Conservation (phyloP, 164 flowering plant species). For the Protea cynaroides region DNA sequence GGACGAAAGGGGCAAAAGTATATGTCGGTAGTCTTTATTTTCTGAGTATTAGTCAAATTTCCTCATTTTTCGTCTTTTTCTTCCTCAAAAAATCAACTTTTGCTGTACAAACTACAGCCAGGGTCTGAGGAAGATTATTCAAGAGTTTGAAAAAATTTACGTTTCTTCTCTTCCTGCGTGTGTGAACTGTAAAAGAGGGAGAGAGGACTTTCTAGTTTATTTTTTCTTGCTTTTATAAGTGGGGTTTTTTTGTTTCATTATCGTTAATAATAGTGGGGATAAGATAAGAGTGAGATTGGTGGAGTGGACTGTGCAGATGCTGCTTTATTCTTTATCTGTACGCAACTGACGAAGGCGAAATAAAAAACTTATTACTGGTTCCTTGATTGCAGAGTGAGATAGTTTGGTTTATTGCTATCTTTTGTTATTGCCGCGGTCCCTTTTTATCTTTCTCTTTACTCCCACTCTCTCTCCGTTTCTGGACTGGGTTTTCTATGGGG, state of each 20-base stretch:
- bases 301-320: conserved; percentile 7
- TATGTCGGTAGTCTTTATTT: too few relatives aligned
- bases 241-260: too few relatives aligned
- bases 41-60: too few relatives aligned
- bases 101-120: too few relatives aligned
- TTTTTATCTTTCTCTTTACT: not conserved
- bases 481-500: conserved; percentile 20
- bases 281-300: not conserved
- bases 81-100: too few relatives aligned
- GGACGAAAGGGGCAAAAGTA: too few relatives aligned
- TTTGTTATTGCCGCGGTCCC: not conserved
- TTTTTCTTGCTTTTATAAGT: not conserved
- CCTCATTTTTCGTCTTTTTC: too few relatives aligned
- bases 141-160: too few relatives aligned
- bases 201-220: not conserved
- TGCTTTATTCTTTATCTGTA: conserved; percentile 24
- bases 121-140: too few relatives aligned
- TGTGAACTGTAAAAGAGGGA: not conserved
- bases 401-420: conserved; percentile 16
- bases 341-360: conserved; percentile 15
- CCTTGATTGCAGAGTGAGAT: conserved; percentile 16
- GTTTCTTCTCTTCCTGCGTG: not conserved
- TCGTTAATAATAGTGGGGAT: not conserved
- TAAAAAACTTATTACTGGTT: conserved; percentile 7
- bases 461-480: conserved; percentile 4